Evolutionary conservation across 164 flowering plant genomes (phyloP).

Genomic region (Sextonia rubra): DNA sequence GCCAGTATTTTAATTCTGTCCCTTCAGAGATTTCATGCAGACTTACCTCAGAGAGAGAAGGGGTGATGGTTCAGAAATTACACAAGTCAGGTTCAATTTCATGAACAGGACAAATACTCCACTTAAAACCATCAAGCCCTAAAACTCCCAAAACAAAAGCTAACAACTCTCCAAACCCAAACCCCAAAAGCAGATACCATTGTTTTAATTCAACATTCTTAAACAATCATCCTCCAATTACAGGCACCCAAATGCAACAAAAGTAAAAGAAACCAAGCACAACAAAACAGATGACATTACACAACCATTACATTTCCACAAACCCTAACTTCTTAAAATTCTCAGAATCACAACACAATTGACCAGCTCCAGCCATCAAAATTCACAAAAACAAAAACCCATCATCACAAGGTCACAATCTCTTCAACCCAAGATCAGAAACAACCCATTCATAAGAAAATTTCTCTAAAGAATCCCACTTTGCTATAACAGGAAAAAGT

Average conservation of each 20-base stretch:
- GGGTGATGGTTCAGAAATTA: neutral
- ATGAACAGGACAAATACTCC: neutral
- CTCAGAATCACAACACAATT: too few relatives aligned
- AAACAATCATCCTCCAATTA: neutral
- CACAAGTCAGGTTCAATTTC: neutral
- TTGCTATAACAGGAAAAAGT: neutral
- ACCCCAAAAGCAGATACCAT: neutral
- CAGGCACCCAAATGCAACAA: neutral
- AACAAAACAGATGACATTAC: too few relatives aligned
- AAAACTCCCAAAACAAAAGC: neutral
- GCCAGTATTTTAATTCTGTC: too few relatives aligned
- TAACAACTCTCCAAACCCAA: neutral
- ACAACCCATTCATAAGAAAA: neutral
- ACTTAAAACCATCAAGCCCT: neutral
- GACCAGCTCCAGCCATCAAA: neutral
- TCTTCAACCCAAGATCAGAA: neutral
- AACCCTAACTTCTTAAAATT: neutral
- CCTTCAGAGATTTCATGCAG: too few relatives aligned
- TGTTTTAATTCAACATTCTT: neutral
- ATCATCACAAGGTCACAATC: neutral
- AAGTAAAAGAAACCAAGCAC: neutral
- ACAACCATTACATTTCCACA: neutral
- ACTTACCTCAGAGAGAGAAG: too few relatives aligned
- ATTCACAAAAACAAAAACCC: neutral
- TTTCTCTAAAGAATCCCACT: neutral